Conservation (phyloP, 805 yeast genomes). For the Barnettozyma siamensis region DNA sequence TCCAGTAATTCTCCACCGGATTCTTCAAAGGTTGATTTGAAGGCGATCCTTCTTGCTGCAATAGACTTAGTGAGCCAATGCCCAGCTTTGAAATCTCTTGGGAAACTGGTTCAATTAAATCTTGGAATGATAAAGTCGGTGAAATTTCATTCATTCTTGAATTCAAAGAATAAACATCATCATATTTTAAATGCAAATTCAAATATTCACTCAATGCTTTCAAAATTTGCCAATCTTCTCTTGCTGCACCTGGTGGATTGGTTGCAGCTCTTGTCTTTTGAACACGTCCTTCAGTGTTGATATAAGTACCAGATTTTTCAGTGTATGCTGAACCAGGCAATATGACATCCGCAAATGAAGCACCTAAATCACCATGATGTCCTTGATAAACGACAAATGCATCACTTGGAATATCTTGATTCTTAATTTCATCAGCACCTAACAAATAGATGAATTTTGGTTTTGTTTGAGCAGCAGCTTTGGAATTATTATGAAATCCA, state of each 20-base stretch:
- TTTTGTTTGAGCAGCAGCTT: slow-evolving; percentile 35
- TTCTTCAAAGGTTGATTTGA: slow-evolving; percentile 49
- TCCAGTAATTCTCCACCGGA: slow-evolving; percentile 78
- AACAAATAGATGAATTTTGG: slow-evolving; percentile 76
- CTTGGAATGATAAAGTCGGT: slow-evolving; percentile 74
- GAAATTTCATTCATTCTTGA: slow-evolving; percentile 69
- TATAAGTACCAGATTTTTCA: slow-evolving; percentile 78
- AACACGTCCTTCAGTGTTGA: slow-evolving; percentile 86
- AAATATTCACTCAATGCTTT: slow-evolving; percentile 79
- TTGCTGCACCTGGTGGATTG: slow-evolving; percentile 81
- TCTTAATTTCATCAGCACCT: slow-evolving; percentile 77
- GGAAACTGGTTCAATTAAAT: slow-evolving; percentile 64
- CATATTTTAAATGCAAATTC: slow-evolving; percentile 67
- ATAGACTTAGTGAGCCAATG: slow-evolving; percentile 35
- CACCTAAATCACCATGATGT: slow-evolving; percentile 88
- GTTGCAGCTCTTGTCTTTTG: slow-evolving; percentile 84
- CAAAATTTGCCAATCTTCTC: slow-evolving; percentile 88
- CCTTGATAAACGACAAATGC: slow-evolving; percentile 89
- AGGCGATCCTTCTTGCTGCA: slow-evolving; percentile 35
- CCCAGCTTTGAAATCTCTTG: slow-evolving; percentile 53
- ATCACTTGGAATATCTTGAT: slow-evolving; percentile 68
- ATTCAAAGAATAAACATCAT: slow-evolving; percentile 62
- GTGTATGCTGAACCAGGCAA: slow-evolving; percentile 88
- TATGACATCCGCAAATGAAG: slow-evolving; percentile 80
- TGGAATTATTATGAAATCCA: slow-evolving; percentile 52